Percentiles rank a stretch among this genome's conserved stretches.
These are phyloP conservation scores for Sphaerulina vaccinii DNA, from an alignment of 2,329 filamentous ascomycete species.

Conservation along the genomic window DNA sequence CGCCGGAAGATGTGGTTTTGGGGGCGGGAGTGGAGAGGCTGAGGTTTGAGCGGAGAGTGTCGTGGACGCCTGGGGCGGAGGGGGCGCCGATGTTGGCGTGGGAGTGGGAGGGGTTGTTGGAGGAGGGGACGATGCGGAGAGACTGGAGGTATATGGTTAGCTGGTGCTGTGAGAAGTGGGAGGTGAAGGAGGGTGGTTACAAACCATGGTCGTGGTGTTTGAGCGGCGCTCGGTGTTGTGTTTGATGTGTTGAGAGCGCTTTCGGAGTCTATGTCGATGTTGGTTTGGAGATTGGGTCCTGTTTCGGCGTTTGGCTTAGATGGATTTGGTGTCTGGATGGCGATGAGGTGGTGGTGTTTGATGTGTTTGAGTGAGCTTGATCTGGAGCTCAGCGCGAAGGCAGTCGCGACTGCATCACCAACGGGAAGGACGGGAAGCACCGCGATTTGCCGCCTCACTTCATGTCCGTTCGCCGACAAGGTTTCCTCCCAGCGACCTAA, in stretches of 20 bases:
- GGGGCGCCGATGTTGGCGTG: slow-evolving; percentile 65
- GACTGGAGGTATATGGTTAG: slow-evolving; percentile 28
- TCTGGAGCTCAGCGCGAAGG: slow-evolving; percentile 17
- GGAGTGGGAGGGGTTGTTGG: slow-evolving; percentile 59
- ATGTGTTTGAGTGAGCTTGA: slow-evolving; percentile 11
- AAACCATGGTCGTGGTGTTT: slow-evolving; percentile 16
- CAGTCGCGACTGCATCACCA: slow-evolving; percentile 21
- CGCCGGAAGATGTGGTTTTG: slow-evolving; percentile 46
- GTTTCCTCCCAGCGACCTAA: too few relatives aligned
- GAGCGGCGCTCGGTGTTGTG: slow-evolving; percentile 3
- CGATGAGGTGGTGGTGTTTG: slow-evolving; percentile 5
- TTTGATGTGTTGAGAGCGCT: not conserved
- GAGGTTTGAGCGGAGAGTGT: slow-evolving; percentile 84
- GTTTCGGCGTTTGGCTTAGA: not conserved
- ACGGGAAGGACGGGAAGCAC: not conserved
- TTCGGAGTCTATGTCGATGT: not conserved
- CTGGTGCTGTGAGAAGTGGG: not conserved
- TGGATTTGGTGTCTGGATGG: slow-evolving; percentile 9
- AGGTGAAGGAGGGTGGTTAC: not conserved
- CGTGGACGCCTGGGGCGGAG: slow-evolving; percentile 88
- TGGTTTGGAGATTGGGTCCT: not conserved
- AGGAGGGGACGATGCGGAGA: slow-evolving; percentile 80
- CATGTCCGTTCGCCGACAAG: slow-evolving; percentile 7
- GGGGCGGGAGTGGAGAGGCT: slow-evolving; percentile 54
- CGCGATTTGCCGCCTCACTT: slow-evolving; percentile 7